A percentile compares a stretch with the other conserved stretches of the same genome.
These are phyloP conservation scores for Biscutella auriculata DNA, from an alignment of 441 rosid genomes.

Conservation along the genomic window DNA sequence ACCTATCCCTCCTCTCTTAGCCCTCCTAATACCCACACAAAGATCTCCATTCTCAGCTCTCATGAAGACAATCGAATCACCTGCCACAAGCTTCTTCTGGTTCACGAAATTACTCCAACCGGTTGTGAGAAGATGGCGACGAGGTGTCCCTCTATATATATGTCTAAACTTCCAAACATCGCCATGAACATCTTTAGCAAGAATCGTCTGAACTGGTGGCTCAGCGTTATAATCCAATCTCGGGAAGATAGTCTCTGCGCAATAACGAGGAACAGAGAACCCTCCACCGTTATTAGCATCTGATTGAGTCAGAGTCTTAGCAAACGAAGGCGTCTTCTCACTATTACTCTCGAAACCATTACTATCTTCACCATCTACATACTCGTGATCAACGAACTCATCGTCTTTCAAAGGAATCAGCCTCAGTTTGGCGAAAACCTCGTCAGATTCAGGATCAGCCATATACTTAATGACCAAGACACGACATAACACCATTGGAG, in stretches of 20 bases:
- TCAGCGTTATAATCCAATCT: constrained; percentile 69
- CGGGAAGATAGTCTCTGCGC: constrained; percentile 94
- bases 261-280: constrained; percentile 92
- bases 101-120: constrained; percentile 98
- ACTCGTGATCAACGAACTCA: constrained; percentile 27
- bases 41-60: constrained; percentile 80
- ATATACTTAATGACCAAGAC: constrained; percentile 60
- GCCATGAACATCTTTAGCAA: constrained; percentile 90
- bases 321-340: constrained; percentile 76
- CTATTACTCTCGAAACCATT: constrained; percentile 24
- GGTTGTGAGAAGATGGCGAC: constrained; percentile 87
- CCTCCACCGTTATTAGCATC: constrained; percentile 99
- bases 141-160: constrained; percentile 90
- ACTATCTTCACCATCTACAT: constrained; percentile 22
- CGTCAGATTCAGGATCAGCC: constrained; percentile 85
- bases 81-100: constrained; percentile 92
- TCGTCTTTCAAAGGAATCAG: constrained; percentile 39
- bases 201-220: constrained; percentile 95
- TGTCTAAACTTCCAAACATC: constrained; percentile 90
- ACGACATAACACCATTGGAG: constrained; percentile 49
- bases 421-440: constrained; percentile 67
- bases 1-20: constrained; percentile 78
- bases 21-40: constrained; percentile 72
- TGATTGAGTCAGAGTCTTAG: constrained; percentile 86
- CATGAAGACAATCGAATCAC: constrained; percentile 86